phyloP scores from a whole-genome alignment of 108 stramenopile genomes.

The Mediolabrus comicus region DNA sequence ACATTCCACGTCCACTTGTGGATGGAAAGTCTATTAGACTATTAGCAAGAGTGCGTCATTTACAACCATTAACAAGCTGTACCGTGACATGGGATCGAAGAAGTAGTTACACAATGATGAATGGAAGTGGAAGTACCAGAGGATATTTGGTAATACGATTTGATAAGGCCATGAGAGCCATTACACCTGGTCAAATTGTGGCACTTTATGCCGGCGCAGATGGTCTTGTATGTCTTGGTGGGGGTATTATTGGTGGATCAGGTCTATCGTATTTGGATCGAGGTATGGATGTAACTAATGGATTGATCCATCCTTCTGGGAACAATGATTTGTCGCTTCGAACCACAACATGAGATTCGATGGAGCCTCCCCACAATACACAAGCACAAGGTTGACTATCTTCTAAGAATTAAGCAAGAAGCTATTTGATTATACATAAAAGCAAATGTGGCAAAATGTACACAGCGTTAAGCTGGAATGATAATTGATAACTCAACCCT shows the following conservation, averaged over 20 bases:
- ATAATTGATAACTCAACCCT: too few species aligned
- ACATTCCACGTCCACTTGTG: conserved; percentile 30
- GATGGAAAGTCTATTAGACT: conserved; percentile 17
- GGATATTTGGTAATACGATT: conserved; percentile 38
- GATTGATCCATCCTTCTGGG: conserved; percentile 38
- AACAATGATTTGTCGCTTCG: conserved; percentile 43
- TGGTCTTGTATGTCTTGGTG: conserved; percentile 81
- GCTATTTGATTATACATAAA: too few species aligned
- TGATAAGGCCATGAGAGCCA: conserved; percentile 65
- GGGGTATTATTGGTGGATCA: conserved; percentile 56
- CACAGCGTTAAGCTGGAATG: too few species aligned
- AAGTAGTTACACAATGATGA: not conserved
- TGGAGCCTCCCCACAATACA: too few species aligned
- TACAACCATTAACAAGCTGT: conserved; percentile 77
- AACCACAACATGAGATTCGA: too few species aligned
- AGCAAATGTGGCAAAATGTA: too few species aligned
- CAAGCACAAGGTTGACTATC: too few species aligned
- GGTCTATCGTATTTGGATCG: conserved; percentile 58
- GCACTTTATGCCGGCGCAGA: conserved; percentile 63
- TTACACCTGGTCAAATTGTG: conserved; percentile 79
- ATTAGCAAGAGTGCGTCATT: conserved; percentile 68
- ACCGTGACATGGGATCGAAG: conserved; percentile 26
- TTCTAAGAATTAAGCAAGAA: too few species aligned
- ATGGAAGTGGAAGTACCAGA: not conserved
- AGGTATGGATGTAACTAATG: conserved; percentile 29